Evolutionary conservation across 768 basidiomycete genomes (phyloP).

Genomic region (Pleurotus eryngii): DNA sequence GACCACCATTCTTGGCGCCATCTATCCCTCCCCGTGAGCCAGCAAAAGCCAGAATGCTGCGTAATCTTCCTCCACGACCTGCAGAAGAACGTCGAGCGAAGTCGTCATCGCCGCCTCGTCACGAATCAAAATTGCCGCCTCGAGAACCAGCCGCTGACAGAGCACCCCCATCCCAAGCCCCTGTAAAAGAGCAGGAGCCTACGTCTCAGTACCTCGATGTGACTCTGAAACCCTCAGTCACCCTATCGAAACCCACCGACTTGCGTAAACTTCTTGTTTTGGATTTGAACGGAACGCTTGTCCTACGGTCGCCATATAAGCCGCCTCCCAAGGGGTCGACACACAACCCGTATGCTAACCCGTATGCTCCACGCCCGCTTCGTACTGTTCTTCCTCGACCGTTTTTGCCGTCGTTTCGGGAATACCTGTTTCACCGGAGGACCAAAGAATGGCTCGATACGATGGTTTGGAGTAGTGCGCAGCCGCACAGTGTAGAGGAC

Average conservation of each 20-base stretch:
- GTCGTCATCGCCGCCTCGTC: no score
- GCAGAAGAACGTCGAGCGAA: no score
- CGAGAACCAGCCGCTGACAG: no score
- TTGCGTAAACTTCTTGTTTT: constrained; percentile 67
- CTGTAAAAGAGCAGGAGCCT: no score
- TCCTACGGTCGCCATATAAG: constrained; percentile 50
- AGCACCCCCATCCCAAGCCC: no score
- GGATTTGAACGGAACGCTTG: constrained; percentile 74
- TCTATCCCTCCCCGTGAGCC: no score
- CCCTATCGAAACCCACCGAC: constrained; percentile 19
- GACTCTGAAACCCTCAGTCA: constrained; percentile 25
- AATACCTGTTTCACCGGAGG: constrained; percentile 58
- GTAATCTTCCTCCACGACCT: no score
- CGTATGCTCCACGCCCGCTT: constrained; percentile 22
- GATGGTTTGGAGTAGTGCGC: constrained; percentile 89
- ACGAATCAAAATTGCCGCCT: no score
- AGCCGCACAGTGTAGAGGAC: constrained; percentile 71
- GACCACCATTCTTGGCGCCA: no score
- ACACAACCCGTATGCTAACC: constrained; percentile 17
- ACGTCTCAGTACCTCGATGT: neutral
- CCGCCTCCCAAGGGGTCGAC: constrained; percentile 10
- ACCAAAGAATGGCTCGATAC: constrained; percentile 73
- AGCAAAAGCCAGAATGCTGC: no score
- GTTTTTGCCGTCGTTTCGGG: constrained; percentile 57
- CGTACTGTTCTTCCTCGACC: constrained; percentile 56